A percentile compares a stretch with the other conserved stretches of the same genome.
These are phyloP conservation scores for Globisporangium sylvaticum DNA, from an alignment of 352 stramenopile genomes.

Conservation along the genomic window DNA sequence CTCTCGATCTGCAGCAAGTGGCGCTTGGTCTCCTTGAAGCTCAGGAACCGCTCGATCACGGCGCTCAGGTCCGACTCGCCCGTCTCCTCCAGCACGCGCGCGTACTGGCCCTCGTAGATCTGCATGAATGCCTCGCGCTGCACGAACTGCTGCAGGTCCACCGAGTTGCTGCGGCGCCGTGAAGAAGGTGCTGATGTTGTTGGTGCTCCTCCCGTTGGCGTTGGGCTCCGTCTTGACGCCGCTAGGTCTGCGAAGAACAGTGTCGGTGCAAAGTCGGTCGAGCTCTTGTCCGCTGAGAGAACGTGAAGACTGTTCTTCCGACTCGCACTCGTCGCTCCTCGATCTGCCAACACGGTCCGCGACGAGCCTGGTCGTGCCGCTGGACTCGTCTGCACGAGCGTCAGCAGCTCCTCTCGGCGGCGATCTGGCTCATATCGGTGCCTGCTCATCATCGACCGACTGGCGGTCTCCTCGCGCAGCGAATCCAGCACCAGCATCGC, in stretches of 20 bases:
- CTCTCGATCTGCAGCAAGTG: constrained; percentile 47
- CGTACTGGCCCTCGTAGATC: constrained; percentile 59
- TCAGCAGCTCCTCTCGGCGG: constrained; percentile 45
- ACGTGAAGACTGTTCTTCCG: constrained; percentile 4
- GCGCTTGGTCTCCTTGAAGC: constrained; percentile 27
- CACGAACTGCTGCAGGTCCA: constrained; percentile 23
- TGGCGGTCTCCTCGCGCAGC: constrained; percentile 45
- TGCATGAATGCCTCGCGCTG: constrained; percentile 52
- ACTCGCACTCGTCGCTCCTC: not conserved
- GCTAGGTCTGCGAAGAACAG: constrained; percentile 1
- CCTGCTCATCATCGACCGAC: constrained; percentile 32
- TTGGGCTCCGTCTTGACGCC: not conserved
- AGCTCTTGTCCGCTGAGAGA: not conserved
- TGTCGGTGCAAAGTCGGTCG: not conserved
- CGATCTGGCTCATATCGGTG: constrained; percentile 41
- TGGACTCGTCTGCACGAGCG: constrained; percentile 34
- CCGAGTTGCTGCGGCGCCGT: constrained; percentile 21
- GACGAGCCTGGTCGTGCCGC: constrained; percentile 5
- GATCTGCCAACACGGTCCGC: not conserved
- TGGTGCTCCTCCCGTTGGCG: not conserved
- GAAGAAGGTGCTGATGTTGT: not conserved
- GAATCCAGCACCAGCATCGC: constrained; percentile 35
- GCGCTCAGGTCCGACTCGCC: constrained; percentile 43
- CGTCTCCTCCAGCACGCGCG: constrained; percentile 42
- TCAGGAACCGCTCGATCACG: constrained; percentile 46